These are phyloP conservation scores for Rehmannia glutinosa DNA, from an alignment of 257 asterid species.

Conservation along the genomic window DNA sequence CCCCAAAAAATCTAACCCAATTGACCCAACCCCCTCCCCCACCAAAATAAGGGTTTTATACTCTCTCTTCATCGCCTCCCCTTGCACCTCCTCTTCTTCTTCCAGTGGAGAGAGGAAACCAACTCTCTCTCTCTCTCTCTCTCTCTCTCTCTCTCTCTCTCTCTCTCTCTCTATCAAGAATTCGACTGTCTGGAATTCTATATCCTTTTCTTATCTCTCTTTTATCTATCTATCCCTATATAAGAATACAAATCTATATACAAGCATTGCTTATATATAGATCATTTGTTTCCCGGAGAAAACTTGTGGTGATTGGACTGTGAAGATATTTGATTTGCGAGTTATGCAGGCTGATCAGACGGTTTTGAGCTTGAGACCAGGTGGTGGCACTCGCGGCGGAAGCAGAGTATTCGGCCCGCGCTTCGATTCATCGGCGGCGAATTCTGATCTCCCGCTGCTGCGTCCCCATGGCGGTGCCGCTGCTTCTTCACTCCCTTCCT, in stretches of 20 bases:
- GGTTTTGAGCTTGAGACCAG: slow-evolving; percentile 67
- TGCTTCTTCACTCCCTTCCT: slow-evolving; percentile 29
- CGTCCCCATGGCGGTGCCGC: slow-evolving; percentile 51
- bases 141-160: background rate
- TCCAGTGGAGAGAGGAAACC: slow-evolving; percentile 48
- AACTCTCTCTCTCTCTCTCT: slow-evolving; percentile 29
- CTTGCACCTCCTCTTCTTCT: slow-evolving; percentile 19
- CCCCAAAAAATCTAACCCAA: slow-evolving; percentile 4
- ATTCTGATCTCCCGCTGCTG: slow-evolving; percentile 46
- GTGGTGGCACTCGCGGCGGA: slow-evolving; percentile 64
- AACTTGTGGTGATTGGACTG: slow-evolving; percentile 21
- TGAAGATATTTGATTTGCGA: slow-evolving; percentile 23
- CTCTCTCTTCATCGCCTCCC: slow-evolving; percentile 1
- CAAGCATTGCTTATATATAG: background rate
- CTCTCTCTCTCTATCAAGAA: too few relatives aligned
- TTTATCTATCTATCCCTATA: slow-evolving; percentile 5
- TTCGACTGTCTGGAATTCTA: too few relatives aligned
- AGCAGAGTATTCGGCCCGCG: slow-evolving; percentile 52
- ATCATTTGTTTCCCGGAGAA: background rate
- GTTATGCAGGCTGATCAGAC: slow-evolving; percentile 71
- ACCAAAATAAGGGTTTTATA: slow-evolving; percentile 24
- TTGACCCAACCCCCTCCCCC: slow-evolving; percentile 12
- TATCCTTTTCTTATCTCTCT: background rate
- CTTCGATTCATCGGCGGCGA: slow-evolving; percentile 39
- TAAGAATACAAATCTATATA: slow-evolving; percentile 6